Base-by-base conservation (phyloP, 2,329 filamentous ascomycete genomes). In the Xylaria arbuscula region DNA sequence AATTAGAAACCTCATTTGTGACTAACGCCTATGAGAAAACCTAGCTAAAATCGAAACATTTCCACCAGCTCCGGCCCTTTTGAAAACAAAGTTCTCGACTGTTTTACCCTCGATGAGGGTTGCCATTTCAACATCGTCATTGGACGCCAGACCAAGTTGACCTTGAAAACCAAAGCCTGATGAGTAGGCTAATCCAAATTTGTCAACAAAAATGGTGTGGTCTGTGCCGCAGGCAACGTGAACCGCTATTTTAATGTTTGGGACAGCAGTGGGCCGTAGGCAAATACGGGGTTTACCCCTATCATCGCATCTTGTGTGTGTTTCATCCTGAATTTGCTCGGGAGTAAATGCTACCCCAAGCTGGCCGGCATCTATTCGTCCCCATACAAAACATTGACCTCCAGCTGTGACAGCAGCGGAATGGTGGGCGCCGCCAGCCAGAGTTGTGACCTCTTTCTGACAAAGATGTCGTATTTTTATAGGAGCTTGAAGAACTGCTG, bases 341-440 rank as follows among this genome's bases (percentile, higher is more conserved):
- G 87, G 76, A 66, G 72, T 78, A 47, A 82, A 78, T 57, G 86
- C 84, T 47, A 88, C 66, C 32, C 86, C 86, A 42, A 80, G 74
- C 51, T 81, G 79, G 17, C 76, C 76, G 28, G 74, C 77, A 66
- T 82, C 80, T 10, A 81, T 74, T 5, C 80, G 78, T 54, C 81
- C 81, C 81, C 81, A 83, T 17, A 24, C 34, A 3, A 56, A 6
- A 17, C 53, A 56, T 9, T 56, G 53, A 15, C 53, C 53, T 2
- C 11, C 36, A 24, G 53, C 53, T 0, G 53, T 40, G 11, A 56
- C 19, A 9, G 53, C 53, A 32, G 77, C 84, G 76, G 88, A 90
- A 80, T 92, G 89, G 74, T 91, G 87, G 36, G 84, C 82, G 40
- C 90, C 89, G 42, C 87, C 89, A 40, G 83, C 83, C 47, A 92